Conservation (phyloP, 352 stramenopile genomes). For the Hyaloperonospora arabidopsidis region DNA sequence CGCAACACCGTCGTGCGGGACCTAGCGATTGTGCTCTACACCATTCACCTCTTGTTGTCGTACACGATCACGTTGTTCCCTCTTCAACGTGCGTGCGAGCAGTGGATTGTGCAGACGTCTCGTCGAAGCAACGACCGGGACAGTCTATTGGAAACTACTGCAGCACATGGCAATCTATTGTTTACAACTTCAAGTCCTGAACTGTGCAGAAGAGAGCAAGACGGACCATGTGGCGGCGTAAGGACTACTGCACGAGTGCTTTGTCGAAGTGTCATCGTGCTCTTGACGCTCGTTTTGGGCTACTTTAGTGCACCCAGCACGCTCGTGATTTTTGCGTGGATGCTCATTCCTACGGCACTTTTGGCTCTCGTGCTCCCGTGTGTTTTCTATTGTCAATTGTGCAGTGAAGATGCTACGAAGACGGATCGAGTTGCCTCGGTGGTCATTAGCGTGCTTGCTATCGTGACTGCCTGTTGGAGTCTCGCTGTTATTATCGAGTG, state of each 20-base stretch:
- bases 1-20: conserved; percentile 64
- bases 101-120: conserved; percentile 32
- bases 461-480: conserved; percentile 44
- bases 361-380: conserved; percentile 55
- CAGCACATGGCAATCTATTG: conserved; percentile 16
- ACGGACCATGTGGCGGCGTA: conserved; percentile 19
- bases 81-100: conserved; percentile 58
- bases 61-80: conserved; percentile 64
- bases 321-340: conserved; percentile 53
- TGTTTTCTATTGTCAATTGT: conserved; percentile 66
- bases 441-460: conserved; percentile 35
- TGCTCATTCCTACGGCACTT: conserved; percentile 53
- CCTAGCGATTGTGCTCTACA: conserved; percentile 67
- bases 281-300: conserved; percentile 40
- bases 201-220: conserved; percentile 8
- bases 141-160: conserved; percentile 19
- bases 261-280: conserved; percentile 43
- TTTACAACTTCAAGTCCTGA: conserved; percentile 16
- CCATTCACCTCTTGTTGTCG: conserved; percentile 62
- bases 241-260: conserved; percentile 36
- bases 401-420: conserved; percentile 44
- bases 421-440: conserved; percentile 38
- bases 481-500: conserved; percentile 42
- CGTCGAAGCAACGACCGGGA: conserved; percentile 11
- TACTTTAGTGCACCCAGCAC: conserved; percentile 49